phyloP scores from a whole-genome alignment of 371 early-diverging fungal genomes.

The Mortierella sp. region DNA sequence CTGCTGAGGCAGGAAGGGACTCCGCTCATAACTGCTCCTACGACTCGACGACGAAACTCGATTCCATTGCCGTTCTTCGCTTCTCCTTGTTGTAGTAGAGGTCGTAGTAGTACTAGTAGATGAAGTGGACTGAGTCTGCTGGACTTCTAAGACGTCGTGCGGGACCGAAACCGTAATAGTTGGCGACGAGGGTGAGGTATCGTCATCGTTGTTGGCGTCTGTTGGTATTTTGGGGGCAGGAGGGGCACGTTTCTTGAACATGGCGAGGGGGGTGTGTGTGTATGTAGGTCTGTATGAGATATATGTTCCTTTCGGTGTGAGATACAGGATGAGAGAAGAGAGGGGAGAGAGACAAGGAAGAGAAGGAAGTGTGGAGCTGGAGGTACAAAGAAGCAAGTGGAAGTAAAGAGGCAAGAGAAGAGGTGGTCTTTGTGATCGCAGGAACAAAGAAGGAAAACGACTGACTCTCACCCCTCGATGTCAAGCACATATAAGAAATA shows the following conservation, averaged over 20 bases:
- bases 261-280: neutral
- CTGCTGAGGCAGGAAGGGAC: neutral
- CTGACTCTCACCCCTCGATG: neutral
- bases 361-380: neutral
- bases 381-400: neutral
- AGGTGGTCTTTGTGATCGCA: no score
- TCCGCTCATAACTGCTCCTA: constrained; percentile 6
- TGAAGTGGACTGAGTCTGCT: neutral
- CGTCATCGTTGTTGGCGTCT: constrained; percentile 15
- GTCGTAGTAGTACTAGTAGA: neutral
- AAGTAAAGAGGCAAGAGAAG: neutral
- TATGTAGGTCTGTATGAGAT: neutral
- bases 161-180: constrained; percentile 54
- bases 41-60: neutral
- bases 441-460: neutral
- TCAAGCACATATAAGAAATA: neutral
- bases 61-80: constrained; percentile 12
- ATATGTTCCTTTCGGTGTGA: no score
- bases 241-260: constrained; percentile 52
- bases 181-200: constrained; percentile 22
- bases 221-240: constrained; percentile 3
- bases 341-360: neutral
- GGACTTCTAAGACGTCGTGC: constrained; percentile 19
- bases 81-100: neutral
- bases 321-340: neutral